These are phyloP conservation scores for Gossypium trilobum DNA, from an alignment of 441 rosid genomes.

Conservation along the genomic window DNA sequence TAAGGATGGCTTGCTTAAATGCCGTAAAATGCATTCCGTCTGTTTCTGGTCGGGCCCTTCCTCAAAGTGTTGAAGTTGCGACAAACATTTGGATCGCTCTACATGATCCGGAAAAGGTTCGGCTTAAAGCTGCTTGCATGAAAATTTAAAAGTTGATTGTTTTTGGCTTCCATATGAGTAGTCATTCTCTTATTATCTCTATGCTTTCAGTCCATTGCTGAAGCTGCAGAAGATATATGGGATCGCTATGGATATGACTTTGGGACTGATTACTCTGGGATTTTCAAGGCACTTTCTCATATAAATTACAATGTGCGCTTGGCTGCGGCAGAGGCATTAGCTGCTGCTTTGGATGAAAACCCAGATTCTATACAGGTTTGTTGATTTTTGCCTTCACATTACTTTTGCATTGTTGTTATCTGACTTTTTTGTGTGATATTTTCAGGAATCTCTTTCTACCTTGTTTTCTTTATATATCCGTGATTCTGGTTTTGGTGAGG, in stretches of 20 bases:
- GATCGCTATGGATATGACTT: constrained; percentile 85
- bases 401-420: constrained; percentile 13
- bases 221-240: constrained; percentile 93
- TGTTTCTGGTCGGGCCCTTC: constrained; percentile 61
- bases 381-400: constrained; percentile 12
- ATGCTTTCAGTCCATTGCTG: constrained; percentile 69
- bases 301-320: constrained; percentile 72
- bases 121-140: constrained; percentile 19
- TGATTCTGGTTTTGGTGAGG: constrained; percentile 53
- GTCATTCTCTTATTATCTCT: constrained; percentile 11
- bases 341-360: constrained; percentile 91
- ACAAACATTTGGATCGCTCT: constrained; percentile 92
- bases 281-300: constrained; percentile 72
- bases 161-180: not conserved
- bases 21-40: constrained; percentile 92
- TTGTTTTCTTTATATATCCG: constrained; percentile 85
- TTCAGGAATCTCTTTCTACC: constrained; percentile 85
- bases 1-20: constrained; percentile 93
- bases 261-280: constrained; percentile 82
- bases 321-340: constrained; percentile 96
- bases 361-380: constrained; percentile 76
- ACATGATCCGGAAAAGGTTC: constrained; percentile 96
- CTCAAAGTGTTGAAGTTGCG: constrained; percentile 69
- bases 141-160: not conserved
- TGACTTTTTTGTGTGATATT: constrained; percentile 22